Conservation (phyloP, 768 basidiomycete species). For the Lanmaoa rubissima region DNA sequence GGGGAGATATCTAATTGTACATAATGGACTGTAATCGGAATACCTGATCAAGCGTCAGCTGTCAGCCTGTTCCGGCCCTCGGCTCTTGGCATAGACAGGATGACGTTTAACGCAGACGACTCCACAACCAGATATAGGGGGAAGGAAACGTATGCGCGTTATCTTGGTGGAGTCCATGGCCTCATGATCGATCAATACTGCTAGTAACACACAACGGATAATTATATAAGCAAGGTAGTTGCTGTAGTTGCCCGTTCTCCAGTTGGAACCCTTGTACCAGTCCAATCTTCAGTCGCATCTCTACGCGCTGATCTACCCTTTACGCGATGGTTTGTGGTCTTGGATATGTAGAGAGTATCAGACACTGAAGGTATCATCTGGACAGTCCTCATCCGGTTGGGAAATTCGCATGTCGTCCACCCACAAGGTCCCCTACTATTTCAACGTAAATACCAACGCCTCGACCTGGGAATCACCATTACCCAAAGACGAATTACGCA, state of each 20-base stretch:
- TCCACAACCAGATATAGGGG: too few relatives aligned
- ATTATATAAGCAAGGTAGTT: constrained; percentile 15
- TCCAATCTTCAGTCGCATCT: constrained; percentile 1
- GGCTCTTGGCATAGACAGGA: neutral
- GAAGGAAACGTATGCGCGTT: too few relatives aligned
- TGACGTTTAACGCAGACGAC: neutral
- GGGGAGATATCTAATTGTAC: constrained; percentile 12
- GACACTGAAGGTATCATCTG: constrained; percentile 8
- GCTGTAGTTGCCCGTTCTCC: neutral
- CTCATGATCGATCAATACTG: too few relatives aligned
- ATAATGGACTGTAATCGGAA: constrained; percentile 20
- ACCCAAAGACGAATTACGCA: constrained; percentile 53
- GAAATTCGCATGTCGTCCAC: constrained; percentile 87
- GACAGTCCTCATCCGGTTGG: constrained; percentile 46
- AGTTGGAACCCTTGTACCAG: neutral
- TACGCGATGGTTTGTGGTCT: constrained; percentile 24
- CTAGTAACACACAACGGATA: neutral
- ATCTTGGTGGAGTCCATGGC: neutral
- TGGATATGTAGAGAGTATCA: neutral
- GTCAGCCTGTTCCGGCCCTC: neutral
- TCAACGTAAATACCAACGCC: constrained; percentile 63
- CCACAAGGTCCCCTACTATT: constrained; percentile 82
- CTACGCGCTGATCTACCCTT: constrained; percentile 6
- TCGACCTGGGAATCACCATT: constrained; percentile 83
- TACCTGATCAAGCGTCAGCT: neutral